Percentiles rank a stretch among this genome's conserved stretches.
These are phyloP conservation scores for Salvia hispanica DNA, from an alignment of 257 asterid genomes.

Conservation along the genomic window DNA sequence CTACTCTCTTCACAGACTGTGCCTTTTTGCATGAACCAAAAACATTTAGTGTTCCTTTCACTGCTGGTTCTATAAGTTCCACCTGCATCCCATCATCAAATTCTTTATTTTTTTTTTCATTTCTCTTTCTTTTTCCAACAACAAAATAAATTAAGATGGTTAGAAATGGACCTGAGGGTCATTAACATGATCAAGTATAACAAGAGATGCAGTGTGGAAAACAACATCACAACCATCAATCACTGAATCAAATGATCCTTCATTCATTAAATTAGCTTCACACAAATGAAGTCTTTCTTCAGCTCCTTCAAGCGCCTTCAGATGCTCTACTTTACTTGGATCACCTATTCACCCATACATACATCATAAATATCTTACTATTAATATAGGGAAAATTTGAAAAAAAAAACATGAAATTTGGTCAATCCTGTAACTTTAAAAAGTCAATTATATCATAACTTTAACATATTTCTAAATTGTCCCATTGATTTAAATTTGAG, in stretches of 20 bases:
- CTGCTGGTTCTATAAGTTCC: constrained; percentile 56
- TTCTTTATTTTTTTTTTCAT: too few relatives aligned
- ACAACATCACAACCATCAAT: constrained; percentile 56
- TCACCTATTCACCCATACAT: constrained; percentile 32
- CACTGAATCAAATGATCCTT: constrained; percentile 51
- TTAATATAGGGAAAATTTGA: too few relatives aligned
- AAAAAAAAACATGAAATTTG: too few relatives aligned
- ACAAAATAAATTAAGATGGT: too few relatives aligned
- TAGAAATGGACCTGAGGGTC: constrained; percentile 33
- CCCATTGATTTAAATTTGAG: too few relatives aligned
- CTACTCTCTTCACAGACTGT: constrained; percentile 44
- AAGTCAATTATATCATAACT: too few relatives aligned
- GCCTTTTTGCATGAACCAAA: constrained; percentile 45
- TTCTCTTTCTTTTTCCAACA: too few relatives aligned
- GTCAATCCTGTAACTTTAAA: too few relatives aligned
- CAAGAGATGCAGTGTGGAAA: constrained; percentile 63
- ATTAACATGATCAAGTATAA: constrained; percentile 1
- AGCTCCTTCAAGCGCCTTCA: constrained; percentile 52
- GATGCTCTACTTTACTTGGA: constrained; percentile 40
- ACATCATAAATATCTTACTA: too few relatives aligned
- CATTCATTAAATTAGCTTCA: constrained; percentile 43
- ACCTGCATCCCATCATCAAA: background rate
- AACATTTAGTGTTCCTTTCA: constrained; percentile 50
- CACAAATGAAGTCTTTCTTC: constrained; percentile 48
- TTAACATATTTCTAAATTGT: too few relatives aligned